Conservation (phyloP, 176 grass and related monocot species). For the Rhynchospora pubera region DNA sequence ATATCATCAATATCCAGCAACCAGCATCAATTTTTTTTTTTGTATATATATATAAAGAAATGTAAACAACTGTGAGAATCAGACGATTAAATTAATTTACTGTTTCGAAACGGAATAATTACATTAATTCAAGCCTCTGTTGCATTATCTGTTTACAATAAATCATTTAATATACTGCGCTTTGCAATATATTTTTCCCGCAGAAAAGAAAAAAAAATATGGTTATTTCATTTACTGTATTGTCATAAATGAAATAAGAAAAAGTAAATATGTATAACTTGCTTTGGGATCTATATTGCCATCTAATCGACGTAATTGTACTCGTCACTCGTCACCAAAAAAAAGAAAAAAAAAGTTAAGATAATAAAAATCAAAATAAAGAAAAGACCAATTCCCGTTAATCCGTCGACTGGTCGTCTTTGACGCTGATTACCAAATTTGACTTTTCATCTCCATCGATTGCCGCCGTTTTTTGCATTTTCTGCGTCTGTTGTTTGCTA, state of each 20-base stretch:
- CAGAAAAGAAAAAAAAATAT: background rate
- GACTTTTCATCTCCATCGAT: conserved; percentile 41
- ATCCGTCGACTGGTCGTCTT: conserved; percentile 25
- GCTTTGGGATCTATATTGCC: background rate
- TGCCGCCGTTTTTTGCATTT: conserved; percentile 36
- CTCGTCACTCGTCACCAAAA: background rate
- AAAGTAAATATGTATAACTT: background rate
- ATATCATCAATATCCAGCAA: too few species aligned
- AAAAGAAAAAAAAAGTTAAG: too few species aligned
- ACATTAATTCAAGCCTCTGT: background rate
- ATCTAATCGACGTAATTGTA: background rate
- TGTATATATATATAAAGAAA: too few species aligned
- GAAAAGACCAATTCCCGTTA: background rate
- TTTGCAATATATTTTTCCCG: background rate
- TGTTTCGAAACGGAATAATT: background rate
- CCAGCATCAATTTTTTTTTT: too few species aligned
- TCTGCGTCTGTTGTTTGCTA: conserved; percentile 29
- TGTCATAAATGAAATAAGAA: background rate
- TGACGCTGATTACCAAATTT: conserved; percentile 40
- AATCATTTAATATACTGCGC: background rate
- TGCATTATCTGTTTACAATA: background rate
- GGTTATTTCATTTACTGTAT: conserved; percentile 13
- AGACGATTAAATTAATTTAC: background rate
- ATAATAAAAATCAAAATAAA: background rate
- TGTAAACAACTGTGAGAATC: background rate